A percentile compares a stretch with the other conserved stretches of the same genome.
Conservation (phyloP, 352 stramenopile species). For the Phytopythium oedochilum region DNA sequence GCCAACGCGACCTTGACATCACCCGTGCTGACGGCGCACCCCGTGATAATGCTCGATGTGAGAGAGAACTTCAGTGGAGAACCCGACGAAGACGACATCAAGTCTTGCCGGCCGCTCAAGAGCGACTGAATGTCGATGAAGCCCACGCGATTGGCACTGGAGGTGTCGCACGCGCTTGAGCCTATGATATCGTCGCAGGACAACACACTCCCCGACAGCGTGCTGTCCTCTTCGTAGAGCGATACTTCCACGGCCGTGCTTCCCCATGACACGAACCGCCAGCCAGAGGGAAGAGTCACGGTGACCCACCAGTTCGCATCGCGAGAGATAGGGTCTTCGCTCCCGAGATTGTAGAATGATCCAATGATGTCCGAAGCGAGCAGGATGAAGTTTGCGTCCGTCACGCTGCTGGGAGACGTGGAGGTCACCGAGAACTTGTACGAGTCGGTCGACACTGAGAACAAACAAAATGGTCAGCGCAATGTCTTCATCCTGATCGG, state of each 20-base stretch:
- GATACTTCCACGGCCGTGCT: conserved; percentile 51
- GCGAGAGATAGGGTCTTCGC: conserved; percentile 36
- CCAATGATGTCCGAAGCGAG: conserved; percentile 69
- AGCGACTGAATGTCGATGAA: conserved; percentile 68
- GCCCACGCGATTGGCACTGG: conserved; percentile 34
- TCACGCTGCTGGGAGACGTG: conserved; percentile 56
- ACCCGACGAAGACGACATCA: conserved; percentile 41
- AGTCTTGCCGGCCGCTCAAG: conserved; percentile 37
- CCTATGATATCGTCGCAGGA: conserved; percentile 50
- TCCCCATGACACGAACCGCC: conserved; percentile 67
- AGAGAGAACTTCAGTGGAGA: conserved; percentile 56
- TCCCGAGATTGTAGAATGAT: conserved; percentile 61
- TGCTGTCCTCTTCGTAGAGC: conserved; percentile 22
- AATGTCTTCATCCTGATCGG: neutral
- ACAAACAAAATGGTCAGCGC: neutral
- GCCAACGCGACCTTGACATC: conserved; percentile 46
- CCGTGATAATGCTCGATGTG: conserved; percentile 58
- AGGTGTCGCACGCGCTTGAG: conserved; percentile 34
- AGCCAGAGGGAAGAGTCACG: conserved; percentile 51
- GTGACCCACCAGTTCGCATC: conserved; percentile 71
- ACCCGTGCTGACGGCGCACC: conserved; percentile 24
- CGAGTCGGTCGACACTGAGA: conserved; percentile 49
- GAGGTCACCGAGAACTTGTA: conserved; percentile 67
- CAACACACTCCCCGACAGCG: conserved; percentile 23
- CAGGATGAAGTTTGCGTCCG: conserved; percentile 61